Conservation (phyloP, 192 early-diverging fungal species). For the Chytriomyces confervae region DNA sequence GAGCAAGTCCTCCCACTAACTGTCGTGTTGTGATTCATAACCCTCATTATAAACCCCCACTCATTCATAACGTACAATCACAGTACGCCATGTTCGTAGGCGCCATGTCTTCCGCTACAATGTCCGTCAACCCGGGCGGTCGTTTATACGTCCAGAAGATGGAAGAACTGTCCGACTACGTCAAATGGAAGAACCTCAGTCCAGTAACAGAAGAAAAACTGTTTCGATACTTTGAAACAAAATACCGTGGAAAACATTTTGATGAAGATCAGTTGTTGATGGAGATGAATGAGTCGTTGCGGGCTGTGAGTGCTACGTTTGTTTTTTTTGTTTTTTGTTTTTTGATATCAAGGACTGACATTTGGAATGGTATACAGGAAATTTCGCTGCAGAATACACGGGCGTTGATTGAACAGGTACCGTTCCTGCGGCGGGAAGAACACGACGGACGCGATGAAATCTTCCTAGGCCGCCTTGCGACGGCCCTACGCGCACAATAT, state of each 20-base stretch:
- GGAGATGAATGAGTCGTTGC: neutral
- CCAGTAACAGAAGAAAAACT: conserved; percentile 28
- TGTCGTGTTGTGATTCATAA: neutral
- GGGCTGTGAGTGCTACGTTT: no score
- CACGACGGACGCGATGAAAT: conserved; percentile 50
- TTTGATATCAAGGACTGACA: no score
- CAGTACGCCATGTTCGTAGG: conserved; percentile 26
- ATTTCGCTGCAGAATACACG: conserved; percentile 53
- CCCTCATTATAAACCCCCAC: no score
- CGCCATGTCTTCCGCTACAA: conserved; percentile 25
- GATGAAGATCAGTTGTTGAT: conserved; percentile 10
- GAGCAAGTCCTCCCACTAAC: neutral
- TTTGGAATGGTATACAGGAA: conserved; percentile 33
- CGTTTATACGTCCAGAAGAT: neutral
- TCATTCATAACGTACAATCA: no score
- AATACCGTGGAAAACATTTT: conserved; percentile 55
- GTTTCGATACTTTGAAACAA: conserved; percentile 45
- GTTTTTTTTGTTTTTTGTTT: no score
- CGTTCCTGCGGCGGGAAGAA: conserved; percentile 46
- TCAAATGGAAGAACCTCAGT: conserved; percentile 47
- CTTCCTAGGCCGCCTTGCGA: conserved; percentile 50
- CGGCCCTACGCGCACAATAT: conserved; percentile 35
- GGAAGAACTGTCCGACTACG: conserved; percentile 57
- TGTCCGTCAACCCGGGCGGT: conserved; percentile 42
- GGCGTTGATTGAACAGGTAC: conserved; percentile 49